Evolutionary conservation across 2,329 filamentous ascomycete species (phyloP).

Genomic region (Cyclaneusma minus): DNA sequence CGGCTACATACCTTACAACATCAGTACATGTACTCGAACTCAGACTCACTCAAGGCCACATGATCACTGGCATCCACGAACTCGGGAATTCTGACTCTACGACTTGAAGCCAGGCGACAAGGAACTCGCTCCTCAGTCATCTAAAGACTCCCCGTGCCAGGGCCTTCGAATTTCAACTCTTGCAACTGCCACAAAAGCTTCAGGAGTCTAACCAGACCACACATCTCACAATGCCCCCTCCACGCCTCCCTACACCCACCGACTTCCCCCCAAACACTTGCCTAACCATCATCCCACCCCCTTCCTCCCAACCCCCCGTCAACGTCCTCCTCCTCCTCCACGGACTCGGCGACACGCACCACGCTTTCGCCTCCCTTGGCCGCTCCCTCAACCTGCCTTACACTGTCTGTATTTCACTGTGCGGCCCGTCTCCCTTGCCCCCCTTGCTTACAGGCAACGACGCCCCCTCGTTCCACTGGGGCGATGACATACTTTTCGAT

Average conservation of each 20-base stretch:
- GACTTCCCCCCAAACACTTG: conserved; percentile 30
- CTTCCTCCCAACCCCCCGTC: conserved; percentile 24
- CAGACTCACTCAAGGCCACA: too few species aligned
- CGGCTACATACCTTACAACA: too few species aligned
- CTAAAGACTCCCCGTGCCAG: too few species aligned
- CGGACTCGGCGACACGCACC: conserved; percentile 48
- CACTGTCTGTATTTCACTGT: conserved; percentile 45
- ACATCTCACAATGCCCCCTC: conserved; percentile 1
- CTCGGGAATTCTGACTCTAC: too few species aligned
- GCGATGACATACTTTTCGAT: conserved; percentile 41
- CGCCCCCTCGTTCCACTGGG: conserved; percentile 35
- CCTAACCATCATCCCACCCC: conserved; percentile 17
- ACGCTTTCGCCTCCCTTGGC: conserved; percentile 41
- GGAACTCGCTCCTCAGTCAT: too few species aligned
- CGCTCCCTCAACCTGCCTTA: conserved; percentile 46
- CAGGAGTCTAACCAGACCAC: background rate
- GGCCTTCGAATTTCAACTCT: too few species aligned
- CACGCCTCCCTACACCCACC: conserved; percentile 20
- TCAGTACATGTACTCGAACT: too few species aligned
- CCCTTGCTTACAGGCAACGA: conserved; percentile 24
- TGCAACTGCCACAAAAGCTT: background rate
- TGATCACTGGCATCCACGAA: too few species aligned
- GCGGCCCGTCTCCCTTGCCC: conserved; percentile 42
- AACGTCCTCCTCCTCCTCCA: conserved; percentile 55
- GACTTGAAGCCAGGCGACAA: too few species aligned